These are phyloP conservation scores for Pestalotiopsis sp. DNA, from an alignment of 2,329 filamentous ascomycete genomes.

Conservation along the genomic window DNA sequence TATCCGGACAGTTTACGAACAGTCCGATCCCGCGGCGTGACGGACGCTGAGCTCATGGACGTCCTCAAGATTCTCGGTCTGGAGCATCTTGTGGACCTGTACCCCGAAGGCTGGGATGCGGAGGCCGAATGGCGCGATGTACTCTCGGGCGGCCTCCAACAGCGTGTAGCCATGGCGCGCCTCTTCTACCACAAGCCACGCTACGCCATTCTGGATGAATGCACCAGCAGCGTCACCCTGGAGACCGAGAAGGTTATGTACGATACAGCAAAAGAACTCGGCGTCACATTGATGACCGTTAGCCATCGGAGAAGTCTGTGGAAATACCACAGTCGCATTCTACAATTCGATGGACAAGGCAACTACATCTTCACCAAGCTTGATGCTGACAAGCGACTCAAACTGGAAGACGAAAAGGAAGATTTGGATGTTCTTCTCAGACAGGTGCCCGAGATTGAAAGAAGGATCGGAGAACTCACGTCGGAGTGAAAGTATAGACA, in stretches of 20 bases:
- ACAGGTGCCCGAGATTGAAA: slow-evolving; percentile 85
- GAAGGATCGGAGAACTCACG: slow-evolving; percentile 79
- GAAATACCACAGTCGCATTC: slow-evolving; percentile 93
- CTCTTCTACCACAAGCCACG: slow-evolving; percentile 91
- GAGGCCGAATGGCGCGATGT: slow-evolving; percentile 98
- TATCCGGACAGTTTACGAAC: slow-evolving; percentile 89
- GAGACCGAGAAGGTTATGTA: slow-evolving; percentile 97
- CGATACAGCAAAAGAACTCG: slow-evolving; percentile 87
- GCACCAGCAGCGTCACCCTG: slow-evolving; percentile 91
- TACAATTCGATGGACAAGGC: slow-evolving; percentile 96
- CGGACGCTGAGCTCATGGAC: slow-evolving; percentile 76
- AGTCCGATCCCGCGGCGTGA: slow-evolving; percentile 83
- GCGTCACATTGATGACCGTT: slow-evolving; percentile 96
- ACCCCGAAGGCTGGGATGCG: slow-evolving; percentile 81
- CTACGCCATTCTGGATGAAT: slow-evolving; percentile 97
- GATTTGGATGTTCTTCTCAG: slow-evolving; percentile 85
- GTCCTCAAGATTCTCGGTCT: slow-evolving; percentile 83
- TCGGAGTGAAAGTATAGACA: slow-evolving; percentile 33
- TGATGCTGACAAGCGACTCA: slow-evolving; percentile 83
- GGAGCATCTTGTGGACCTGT: slow-evolving; percentile 77
- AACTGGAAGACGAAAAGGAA: slow-evolving; percentile 94
- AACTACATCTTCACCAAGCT: slow-evolving; percentile 86
- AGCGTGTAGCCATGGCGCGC: slow-evolving; percentile 94
- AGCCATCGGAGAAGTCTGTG: slow-evolving; percentile 88
- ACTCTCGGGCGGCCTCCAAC: slow-evolving; percentile 88